These are phyloP conservation scores for Cystofilobasidium bisporidii DNA, from an alignment of 768 basidiomycete genomes.

Conservation along the genomic window DNA sequence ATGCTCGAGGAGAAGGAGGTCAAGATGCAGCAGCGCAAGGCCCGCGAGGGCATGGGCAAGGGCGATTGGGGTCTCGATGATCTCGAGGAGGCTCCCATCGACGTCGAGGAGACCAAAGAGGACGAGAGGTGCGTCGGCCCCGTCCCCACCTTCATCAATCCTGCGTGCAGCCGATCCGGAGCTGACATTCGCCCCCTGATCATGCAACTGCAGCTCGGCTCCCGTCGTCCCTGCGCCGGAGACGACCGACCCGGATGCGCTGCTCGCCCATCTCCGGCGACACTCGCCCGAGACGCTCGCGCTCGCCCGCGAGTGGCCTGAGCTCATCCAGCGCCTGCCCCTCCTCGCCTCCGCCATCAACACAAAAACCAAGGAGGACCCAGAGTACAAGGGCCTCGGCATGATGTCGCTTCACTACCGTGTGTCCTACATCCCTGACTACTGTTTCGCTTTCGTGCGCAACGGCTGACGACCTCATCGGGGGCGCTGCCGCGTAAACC, in stretches of 20 bases:
- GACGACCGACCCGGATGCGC: constrained; percentile 33
- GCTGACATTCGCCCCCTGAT: too few species aligned
- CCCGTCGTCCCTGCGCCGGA: neutral
- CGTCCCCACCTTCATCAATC: too few species aligned
- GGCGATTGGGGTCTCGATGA: constrained; percentile 73
- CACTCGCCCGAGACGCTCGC: constrained; percentile 69
- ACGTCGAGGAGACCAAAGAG: constrained; percentile 41
- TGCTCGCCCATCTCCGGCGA: constrained; percentile 62
- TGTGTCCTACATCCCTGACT: constrained; percentile 43
- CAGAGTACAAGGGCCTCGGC: constrained; percentile 54
- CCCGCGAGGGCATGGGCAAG: constrained; percentile 59
- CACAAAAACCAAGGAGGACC: constrained; percentile 38
- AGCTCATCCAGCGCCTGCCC: constrained; percentile 51
- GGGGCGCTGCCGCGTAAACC: constrained; percentile 13
- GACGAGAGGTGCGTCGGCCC: neutral
- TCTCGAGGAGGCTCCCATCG: neutral
- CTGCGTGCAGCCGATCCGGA: too few species aligned
- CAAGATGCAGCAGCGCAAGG: constrained; percentile 63
- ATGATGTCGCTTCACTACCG: constrained; percentile 82
- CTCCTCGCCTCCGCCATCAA: constrained; percentile 50
- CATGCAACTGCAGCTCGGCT: neutral
- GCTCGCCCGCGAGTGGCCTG: constrained; percentile 73
- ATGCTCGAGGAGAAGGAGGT: constrained; percentile 84
- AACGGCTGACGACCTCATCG: neutral
- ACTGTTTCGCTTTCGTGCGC: neutral